Evolutionary conservation across 495 filamentous ascomycete species (phyloP).

Genomic region (Penicillium herquei): DNA sequence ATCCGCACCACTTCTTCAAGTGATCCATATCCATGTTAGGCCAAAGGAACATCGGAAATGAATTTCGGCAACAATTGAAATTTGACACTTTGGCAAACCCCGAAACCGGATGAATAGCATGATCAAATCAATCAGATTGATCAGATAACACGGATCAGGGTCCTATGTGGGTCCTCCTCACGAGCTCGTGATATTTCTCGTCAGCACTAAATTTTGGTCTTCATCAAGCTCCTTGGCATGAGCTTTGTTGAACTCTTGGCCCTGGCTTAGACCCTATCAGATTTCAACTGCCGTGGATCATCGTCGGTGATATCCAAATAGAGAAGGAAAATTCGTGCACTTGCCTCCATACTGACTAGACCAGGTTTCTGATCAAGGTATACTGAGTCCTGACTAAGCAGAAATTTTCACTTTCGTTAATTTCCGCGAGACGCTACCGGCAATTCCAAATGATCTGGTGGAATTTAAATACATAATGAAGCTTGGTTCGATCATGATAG

Average conservation of each 20-base stretch:
- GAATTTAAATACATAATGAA: neutral
- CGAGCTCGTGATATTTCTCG: neutral
- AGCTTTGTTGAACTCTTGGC: neutral
- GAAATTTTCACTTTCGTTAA: neutral
- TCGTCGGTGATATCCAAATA: neutral
- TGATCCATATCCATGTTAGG: too few species aligned
- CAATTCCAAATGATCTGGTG: neutral
- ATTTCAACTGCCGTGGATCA: neutral
- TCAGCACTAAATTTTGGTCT: neutral
- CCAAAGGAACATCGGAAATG: too few species aligned
- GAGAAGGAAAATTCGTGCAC: neutral
- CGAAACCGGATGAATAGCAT: too few species aligned
- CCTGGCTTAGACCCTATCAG: neutral
- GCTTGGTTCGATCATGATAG: neutral
- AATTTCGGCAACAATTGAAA: too few species aligned
- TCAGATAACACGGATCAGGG: slow-evolving; percentile 1
- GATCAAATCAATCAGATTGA: slow-evolving; percentile 16
- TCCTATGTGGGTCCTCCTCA: neutral
- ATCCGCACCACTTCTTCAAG: too few species aligned
- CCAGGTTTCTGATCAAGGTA: neutral
- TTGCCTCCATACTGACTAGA: neutral
- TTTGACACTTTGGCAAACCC: too few species aligned
- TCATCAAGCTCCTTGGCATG: neutral
- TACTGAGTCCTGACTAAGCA: neutral
- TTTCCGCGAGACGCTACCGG: neutral